Evolutionary conservation across 2,329 filamentous ascomycete genomes (phyloP), one percentile per base, ranked within the genome.

Genomic region (Coniochaeta pulveracea): DNA sequence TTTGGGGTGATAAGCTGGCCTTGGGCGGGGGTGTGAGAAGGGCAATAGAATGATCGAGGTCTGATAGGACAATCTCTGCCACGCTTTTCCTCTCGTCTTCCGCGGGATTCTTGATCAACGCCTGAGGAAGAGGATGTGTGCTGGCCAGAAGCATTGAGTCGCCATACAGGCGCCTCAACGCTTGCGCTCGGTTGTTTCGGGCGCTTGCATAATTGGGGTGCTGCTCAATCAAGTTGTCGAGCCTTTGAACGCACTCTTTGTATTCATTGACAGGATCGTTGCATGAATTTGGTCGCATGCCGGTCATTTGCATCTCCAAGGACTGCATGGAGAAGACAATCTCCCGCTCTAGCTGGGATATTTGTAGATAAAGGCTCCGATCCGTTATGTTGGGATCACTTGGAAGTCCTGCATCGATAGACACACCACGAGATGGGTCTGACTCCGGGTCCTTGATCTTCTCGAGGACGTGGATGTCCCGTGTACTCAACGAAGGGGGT

Each of bases 171-270:
- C 78, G 61, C 15, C 79, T 60, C 19, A 69, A 45, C 7, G 78
- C 66, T 51, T 88, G 83, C 3, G 78, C 82, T 32, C 81, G 68
- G 54, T 89, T 88, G 50, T 85, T 81, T 37, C 74, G 69, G 5
- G 76, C 79, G 41, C 78, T 83, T 15, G 81, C 80, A 52, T 88
- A 88, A 19, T 59, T 54, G 3, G 81, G 78, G 34, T 73, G 51
- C 16, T 68, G 54, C 3, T 58, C 47, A 25, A 85, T 69, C 19
- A 85, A 60, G 3, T 54, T 48, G 19, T 66, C 63, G 5, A 88
- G 58, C 5, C 59, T 53, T 8, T 52, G 49, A 12, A 76, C 51
- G 34, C 63, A 64, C 22, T 54, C 40, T 17, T 53, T 57, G 44
- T 76, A 78, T 24, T 58, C 58, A 2, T 55, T 46, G 19, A 62